These are phyloP conservation scores for Rutstroemia sydowiana DNA, from an alignment of 2,329 filamentous ascomycete species.

Conservation along the genomic window DNA sequence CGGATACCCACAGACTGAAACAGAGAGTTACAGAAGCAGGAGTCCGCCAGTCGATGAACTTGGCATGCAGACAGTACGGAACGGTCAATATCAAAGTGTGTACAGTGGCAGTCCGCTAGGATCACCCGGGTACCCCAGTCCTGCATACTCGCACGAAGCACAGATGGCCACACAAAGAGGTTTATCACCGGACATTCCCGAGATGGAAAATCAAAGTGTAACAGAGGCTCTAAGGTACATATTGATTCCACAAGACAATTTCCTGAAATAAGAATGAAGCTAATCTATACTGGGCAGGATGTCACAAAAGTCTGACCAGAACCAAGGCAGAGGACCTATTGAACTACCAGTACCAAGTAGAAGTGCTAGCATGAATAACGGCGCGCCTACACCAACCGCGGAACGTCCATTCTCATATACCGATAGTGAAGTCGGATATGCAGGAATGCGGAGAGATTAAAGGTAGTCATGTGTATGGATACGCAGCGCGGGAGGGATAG, in stretches of 20 bases:
- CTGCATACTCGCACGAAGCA: neutral
- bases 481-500: too few relatives aligned
- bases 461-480: neutral
- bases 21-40: conserved; percentile 7
- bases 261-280: neutral
- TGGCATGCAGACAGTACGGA: conserved; percentile 6
- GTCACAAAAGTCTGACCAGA: conserved; percentile 2
- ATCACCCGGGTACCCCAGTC: conserved; percentile 6
- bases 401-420: conserved; percentile 8
- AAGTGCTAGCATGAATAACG: conserved; percentile 1
- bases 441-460: neutral
- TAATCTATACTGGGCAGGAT: neutral
- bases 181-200: neutral
- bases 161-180: neutral
- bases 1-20: conserved; percentile 2
- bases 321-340: conserved; percentile 1
- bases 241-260: neutral
- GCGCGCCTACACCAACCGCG: neutral
- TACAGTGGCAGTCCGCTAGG: conserved; percentile 1
- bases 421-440: conserved; percentile 10
- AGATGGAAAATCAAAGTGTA: conserved; percentile 6
- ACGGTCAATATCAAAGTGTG: conserved; percentile 8
- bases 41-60: conserved; percentile 5
- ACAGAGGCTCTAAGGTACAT: conserved; percentile 4
- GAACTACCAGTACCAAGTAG: conserved; percentile 6